Evolutionary conservation across 2,329 filamentous ascomycete species (phyloP).

Genomic region (Grosmannia serpens): DNA sequence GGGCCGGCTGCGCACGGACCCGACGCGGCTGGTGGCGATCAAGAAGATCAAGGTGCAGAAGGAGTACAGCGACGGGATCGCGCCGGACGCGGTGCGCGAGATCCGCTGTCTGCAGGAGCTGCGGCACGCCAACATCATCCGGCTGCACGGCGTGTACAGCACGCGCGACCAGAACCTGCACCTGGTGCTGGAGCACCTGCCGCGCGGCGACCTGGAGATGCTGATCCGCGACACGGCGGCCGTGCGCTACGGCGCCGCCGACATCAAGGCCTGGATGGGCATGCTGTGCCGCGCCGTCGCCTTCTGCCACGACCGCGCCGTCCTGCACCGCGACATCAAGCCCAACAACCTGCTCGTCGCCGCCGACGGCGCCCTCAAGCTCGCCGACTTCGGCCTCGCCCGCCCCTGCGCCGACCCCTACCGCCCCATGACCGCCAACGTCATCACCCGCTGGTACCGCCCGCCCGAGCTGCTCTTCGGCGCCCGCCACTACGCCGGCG

Average conservation of each 20-base stretch:
- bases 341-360: slow-evolving; percentile 96
- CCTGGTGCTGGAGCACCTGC: slow-evolving; percentile 86
- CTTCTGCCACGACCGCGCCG: slow-evolving; percentile 93
- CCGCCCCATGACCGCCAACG: slow-evolving; percentile 79
- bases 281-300: slow-evolving; percentile 90
- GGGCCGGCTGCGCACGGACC: slow-evolving; percentile 65
- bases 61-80: slow-evolving; percentile 82
- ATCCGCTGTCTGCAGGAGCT: slow-evolving; percentile 93
- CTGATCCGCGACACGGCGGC: slow-evolving; percentile 73
- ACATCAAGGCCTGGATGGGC: slow-evolving; percentile 97
- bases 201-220: slow-evolving; percentile 88
- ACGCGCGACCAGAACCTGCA: slow-evolving; percentile 96
- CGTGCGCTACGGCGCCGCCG: slow-evolving; percentile 72
- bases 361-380: slow-evolving; percentile 83
- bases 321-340: slow-evolving; percentile 96
- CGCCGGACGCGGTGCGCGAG: slow-evolving; percentile 89
- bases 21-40: slow-evolving; percentile 70
- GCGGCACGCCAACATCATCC: slow-evolving; percentile 90
- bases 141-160: slow-evolving; percentile 82
- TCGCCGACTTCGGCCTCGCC: slow-evolving; percentile 95
- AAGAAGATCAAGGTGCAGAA: slow-evolving; percentile 86
- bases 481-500: slow-evolving; percentile 76
- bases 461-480: slow-evolving; percentile 90
- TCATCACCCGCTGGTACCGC: slow-evolving; percentile 95
- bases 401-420: slow-evolving; percentile 82